Base-by-base conservation (phyloP, 768 basidiomycete species). In the Russula virescens region DNA sequence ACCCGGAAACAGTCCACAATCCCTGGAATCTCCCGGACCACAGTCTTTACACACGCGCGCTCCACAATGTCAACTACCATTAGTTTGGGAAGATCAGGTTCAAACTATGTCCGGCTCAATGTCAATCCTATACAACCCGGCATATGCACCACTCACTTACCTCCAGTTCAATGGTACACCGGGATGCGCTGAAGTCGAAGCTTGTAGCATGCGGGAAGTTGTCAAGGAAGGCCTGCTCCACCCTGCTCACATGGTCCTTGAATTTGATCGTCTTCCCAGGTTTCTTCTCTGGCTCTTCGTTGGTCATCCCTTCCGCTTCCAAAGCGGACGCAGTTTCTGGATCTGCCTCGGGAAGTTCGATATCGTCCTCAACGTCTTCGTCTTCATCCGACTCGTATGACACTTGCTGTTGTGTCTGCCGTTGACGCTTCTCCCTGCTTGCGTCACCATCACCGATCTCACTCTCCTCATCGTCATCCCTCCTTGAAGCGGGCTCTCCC, bases 31-130 rank as follows among this genome's bases (percentile, higher is more conserved):
- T 98, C 90, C 57, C 94, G 91, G 61, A 99, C 79, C 66, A 98
- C 79, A 2, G 93, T 89, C 56, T 83, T 84, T 49, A 86, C 80
- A 74, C 95, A 98, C 13, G 87, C 84, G 58, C 87, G 81, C 73
- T 98, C 97, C 60, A 98, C 81, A 64, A 99, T 85, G 51, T 94
- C 96, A 52, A 98, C 93, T 47, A 99, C 81, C 23, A 99, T 79
- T 38, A 99, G 80, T 74, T 98, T 98, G 13, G 94, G 94, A 72
- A 94, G 87, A 69, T 91, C 85, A 48, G 89, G 83, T 13, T 82
- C 78, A 77, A 98, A 95, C 94, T 98, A 64, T n/a, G 55, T 42
- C 35, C 35, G n/a, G 42, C 8, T 54, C 5, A 21, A 26, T 25
- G 21, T 58, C 53, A 48, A 3, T 45, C 35, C 60, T 4, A 48